These are phyloP conservation scores for Nidula microcarpa DNA, from an alignment of 768 basidiomycete species.

Conservation along the genomic window DNA sequence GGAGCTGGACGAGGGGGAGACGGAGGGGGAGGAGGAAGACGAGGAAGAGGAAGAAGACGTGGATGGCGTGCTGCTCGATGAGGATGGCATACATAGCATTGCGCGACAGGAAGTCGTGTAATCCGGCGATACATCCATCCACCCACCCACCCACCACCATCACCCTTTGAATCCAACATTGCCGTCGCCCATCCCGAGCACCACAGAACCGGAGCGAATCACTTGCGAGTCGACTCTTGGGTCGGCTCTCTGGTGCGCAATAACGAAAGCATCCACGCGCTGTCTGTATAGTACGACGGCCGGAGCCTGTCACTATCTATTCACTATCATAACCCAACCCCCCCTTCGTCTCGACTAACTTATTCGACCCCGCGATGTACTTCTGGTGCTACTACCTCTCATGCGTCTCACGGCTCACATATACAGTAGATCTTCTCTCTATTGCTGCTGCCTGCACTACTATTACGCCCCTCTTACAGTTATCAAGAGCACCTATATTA, in stretches of 20 bases:
- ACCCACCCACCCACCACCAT: neutral
- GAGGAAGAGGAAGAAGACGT: conserved; percentile 16
- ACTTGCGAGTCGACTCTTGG: no score
- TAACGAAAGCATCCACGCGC: no score
- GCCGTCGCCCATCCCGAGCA: no score
- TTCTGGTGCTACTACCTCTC: neutral
- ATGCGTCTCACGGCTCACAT: neutral
- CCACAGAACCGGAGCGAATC: no score
- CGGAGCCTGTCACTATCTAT: neutral
- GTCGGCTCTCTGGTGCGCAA: no score
- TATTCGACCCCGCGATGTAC: no score
- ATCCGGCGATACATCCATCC: neutral
- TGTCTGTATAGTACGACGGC: no score
- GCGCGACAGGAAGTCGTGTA: conserved; percentile 22
- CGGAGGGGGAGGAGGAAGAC: conserved; percentile 3
- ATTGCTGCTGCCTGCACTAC: no score
- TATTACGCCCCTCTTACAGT: no score
- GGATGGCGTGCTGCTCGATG: conserved; percentile 21
- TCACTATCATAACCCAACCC: neutral
- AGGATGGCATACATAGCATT: conserved; percentile 23
- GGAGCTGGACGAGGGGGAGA: neutral
- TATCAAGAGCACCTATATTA: no score
- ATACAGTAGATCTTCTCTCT: no score
- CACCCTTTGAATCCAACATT: neutral
- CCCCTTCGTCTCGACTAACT: no score